phyloP scores from a whole-genome alignment of 2,329 filamentous ascomycete genomes.

The Colletotrichum gloeosporioides region DNA sequence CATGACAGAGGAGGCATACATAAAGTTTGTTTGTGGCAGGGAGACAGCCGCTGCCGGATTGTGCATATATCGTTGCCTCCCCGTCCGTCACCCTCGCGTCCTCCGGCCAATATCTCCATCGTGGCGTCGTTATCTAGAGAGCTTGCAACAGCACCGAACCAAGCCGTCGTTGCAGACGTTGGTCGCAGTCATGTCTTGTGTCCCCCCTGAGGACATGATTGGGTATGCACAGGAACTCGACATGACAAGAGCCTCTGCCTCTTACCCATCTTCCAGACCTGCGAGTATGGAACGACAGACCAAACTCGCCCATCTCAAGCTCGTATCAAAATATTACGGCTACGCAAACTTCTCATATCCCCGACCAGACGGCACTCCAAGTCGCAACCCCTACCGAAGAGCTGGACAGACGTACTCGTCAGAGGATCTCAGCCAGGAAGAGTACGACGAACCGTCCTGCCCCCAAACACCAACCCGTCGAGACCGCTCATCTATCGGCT shows the following conservation, averaged over 20 bases:
- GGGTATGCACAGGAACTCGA: slow-evolving; percentile 3
- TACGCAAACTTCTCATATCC: slow-evolving; percentile 48
- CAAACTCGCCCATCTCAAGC: slow-evolving; percentile 41
- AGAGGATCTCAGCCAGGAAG: slow-evolving; percentile 5
- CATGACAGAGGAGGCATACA: slow-evolving; percentile 7
- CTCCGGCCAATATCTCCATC: not conserved
- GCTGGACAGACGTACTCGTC: slow-evolving; percentile 20
- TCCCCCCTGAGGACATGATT: slow-evolving; percentile 14
- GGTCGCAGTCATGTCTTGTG: slow-evolving; percentile 13
- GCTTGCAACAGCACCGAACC: not conserved
- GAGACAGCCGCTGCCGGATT: not conserved
- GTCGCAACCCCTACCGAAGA: slow-evolving; percentile 17
- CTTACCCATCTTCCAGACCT: slow-evolving; percentile 9
- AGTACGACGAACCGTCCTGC: not conserved
- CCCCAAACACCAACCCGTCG: slow-evolving; percentile 24
- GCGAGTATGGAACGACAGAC: slow-evolving; percentile 39
- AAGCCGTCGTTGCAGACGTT: slow-evolving; percentile 13
- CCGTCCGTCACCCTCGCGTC: not conserved
- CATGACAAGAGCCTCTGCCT: not conserved
- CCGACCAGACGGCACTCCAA: slow-evolving; percentile 28
- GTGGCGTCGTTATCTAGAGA: not conserved
- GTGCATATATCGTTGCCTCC: slow-evolving; percentile 23
- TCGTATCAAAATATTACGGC: slow-evolving; percentile 44
- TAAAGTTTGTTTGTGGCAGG: slow-evolving; percentile 21
- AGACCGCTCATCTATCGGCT: slow-evolving; percentile 46